Conservation (phyloP, 176 grass and related monocot genomes). For the Eremochloa ophiuroides region DNA sequence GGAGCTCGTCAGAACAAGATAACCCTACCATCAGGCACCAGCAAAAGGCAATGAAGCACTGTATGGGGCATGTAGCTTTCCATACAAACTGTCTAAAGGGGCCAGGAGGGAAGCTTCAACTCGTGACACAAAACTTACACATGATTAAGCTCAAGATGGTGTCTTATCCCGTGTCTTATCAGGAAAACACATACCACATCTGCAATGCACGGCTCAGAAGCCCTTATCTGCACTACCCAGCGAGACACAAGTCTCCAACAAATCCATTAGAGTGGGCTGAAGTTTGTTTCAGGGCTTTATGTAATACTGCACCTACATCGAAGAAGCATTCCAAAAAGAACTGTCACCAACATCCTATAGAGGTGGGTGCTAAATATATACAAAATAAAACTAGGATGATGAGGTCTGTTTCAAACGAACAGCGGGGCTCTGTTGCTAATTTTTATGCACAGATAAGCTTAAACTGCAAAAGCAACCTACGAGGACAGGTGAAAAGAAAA, state of each 20-base stretch:
- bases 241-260: not conserved
- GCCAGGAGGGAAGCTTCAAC: not conserved
- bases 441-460: slow-evolving; percentile 48
- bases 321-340: slow-evolving; percentile 19
- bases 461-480: slow-evolving; percentile 24
- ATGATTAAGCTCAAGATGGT: not conserved
- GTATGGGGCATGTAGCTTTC: not conserved
- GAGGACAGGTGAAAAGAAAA: slow-evolving; percentile 12
- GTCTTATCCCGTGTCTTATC: not conserved
- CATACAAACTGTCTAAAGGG: slow-evolving; percentile 18
- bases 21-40: too few relatives aligned
- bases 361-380: slow-evolving; percentile 56
- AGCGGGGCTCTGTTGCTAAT: slow-evolving; percentile 45
- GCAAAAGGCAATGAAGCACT: too few relatives aligned
- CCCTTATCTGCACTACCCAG: not conserved
- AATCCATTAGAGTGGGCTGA: not conserved
- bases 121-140: slow-evolving; percentile 2
- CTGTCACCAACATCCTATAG: slow-evolving; percentile 42
- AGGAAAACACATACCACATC: not conserved
- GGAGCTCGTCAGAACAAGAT: too few relatives aligned
- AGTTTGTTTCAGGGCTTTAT: slow-evolving; percentile 19
- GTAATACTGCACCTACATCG: slow-evolving; percentile 24
- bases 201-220: not conserved
- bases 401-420: slow-evolving; percentile 37
- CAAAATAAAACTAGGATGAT: slow-evolving; percentile 31